phyloP scores from a whole-genome alignment of 2,329 filamentous ascomycete species.

The Claviceps purpurea region DNA sequence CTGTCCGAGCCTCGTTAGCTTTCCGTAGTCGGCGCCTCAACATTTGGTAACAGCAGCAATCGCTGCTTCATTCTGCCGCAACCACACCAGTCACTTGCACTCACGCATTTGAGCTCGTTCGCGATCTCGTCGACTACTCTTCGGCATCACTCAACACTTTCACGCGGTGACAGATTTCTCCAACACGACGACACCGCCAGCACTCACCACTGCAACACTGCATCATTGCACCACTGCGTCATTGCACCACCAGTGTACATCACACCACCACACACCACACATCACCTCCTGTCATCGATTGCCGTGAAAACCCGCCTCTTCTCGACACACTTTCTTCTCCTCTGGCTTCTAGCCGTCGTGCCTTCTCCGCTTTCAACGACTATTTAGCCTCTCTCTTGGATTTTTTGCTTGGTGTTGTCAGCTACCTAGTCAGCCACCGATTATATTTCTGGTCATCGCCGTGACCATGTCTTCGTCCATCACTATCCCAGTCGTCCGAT shows the following conservation, averaged over 20 bases:
- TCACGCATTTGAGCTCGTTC: not conserved
- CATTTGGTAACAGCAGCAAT: not conserved
- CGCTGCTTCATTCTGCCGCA: not conserved
- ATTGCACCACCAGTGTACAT: no score
- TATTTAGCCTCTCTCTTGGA: not conserved
- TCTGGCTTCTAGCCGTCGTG: not conserved
- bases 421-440: not conserved
- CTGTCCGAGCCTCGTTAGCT: not conserved
- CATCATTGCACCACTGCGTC: no score
- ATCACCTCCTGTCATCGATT: not conserved
- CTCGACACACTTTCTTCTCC: not conserved
- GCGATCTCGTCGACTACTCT: not conserved
- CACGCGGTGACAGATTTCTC: not conserved
- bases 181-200: not conserved
- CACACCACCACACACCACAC: not conserved
- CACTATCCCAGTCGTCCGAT: slow-evolving; percentile 43
- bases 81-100: not conserved
- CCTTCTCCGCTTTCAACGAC: not conserved
- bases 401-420: not conserved
- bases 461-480: slow-evolving; percentile 53
- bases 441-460: slow-evolving; percentile 2
- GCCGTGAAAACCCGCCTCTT: not conserved
- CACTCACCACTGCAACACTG: no score
- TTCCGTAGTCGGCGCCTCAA: slow-evolving; percentile 4
- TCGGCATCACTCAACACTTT: not conserved